Evolutionary conservation across 164 flowering plant genomes (phyloP).

Genomic region (Paratinospora sagittata): DNA sequence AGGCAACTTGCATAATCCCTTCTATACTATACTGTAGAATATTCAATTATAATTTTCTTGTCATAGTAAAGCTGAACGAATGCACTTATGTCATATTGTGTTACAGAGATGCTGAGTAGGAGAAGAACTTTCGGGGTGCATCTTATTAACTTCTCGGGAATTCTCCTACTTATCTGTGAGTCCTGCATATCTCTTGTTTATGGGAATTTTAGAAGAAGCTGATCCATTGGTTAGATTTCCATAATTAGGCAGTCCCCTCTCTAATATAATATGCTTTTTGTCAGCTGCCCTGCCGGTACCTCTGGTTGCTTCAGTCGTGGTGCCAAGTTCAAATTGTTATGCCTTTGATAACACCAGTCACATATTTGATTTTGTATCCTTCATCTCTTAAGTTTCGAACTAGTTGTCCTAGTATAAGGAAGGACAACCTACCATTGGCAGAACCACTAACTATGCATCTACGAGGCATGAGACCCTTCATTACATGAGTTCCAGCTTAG

Average conservation of each 20-base stretch:
- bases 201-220: neutral
- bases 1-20: too few relatives aligned
- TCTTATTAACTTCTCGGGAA: constrained; percentile 1
- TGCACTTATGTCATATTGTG: neutral
- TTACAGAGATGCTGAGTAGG: constrained; percentile 22
- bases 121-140: constrained; percentile 4
- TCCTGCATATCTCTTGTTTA: neutral
- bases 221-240: neutral
- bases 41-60: too few relatives aligned
- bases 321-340: constrained; percentile 73
- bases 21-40: too few relatives aligned
- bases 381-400: neutral
- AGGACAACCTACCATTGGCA: neutral
- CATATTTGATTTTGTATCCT: constrained; percentile 92
- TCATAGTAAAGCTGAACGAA: too few relatives aligned
- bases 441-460: neutral
- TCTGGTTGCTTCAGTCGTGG: constrained; percentile 40
- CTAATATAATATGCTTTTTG: constrained; percentile 19
- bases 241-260: neutral
- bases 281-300: constrained; percentile 32
- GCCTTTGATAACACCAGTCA: constrained; percentile 72
- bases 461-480: neutral
- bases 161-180: constrained; percentile 13
- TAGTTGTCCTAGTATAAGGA: neutral
- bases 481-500: neutral